Conservation (phyloP, 768 basidiomycete species). For the Russula sp. region DNA sequence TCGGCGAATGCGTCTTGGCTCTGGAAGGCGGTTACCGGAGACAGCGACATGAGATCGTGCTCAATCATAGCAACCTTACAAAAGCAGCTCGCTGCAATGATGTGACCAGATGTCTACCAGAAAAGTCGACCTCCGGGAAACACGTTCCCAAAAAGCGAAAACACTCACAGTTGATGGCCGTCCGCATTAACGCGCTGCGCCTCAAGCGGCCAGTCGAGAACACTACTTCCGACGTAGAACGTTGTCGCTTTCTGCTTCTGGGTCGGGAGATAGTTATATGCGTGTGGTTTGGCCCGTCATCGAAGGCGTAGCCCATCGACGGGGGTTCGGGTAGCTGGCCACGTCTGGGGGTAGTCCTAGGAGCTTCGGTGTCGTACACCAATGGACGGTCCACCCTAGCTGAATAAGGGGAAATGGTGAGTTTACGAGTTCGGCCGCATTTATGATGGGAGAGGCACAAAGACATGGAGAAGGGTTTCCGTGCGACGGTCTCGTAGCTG, state of each 20-base stretch:
- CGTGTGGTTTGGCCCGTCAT: conserved; percentile 64
- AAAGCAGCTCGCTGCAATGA: conserved; percentile 39
- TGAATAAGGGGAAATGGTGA: not conserved
- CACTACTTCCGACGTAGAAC: conserved; percentile 61
- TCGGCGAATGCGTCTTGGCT: conserved; percentile 74
- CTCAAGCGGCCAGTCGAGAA: conserved; percentile 55
- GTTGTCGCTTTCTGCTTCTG: conserved; percentile 63
- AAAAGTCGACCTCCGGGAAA: too few relatives aligned
- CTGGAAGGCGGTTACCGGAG: conserved; percentile 53
- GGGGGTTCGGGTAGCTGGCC: conserved; percentile 51
- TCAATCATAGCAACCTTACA: not conserved
- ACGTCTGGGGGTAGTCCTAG: conserved; percentile 46
- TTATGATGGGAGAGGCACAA: not conserved
- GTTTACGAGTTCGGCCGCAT: not conserved
- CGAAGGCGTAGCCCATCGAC: conserved; percentile 58
- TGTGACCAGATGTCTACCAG: conserved; percentile 52
- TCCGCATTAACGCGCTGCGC: conserved; percentile 52
- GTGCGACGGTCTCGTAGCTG: too few relatives aligned
- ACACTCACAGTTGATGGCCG: conserved; percentile 58
- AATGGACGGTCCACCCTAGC: conserved; percentile 43
- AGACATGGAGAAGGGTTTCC: not conserved
- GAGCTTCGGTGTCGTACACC: conserved; percentile 50
- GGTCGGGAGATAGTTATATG: conserved; percentile 54
- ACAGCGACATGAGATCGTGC: not conserved
- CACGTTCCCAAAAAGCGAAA: not conserved